phyloP scores from a whole-genome alignment of 495 filamentous ascomycete genomes.

The Neohortaea acidophila region DNA sequence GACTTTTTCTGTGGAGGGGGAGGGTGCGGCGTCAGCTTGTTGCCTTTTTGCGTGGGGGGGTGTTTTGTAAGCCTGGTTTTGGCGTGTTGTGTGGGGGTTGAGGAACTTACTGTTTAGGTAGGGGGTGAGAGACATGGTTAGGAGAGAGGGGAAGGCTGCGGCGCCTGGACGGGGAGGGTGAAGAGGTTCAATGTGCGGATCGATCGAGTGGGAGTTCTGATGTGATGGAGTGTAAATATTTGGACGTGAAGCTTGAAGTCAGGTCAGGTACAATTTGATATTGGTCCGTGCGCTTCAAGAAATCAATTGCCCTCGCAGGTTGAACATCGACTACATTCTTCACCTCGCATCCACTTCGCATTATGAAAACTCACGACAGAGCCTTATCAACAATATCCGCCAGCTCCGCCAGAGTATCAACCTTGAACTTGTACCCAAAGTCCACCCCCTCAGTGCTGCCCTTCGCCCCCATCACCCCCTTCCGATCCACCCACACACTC shows the following conservation, averaged over 20 bases:
- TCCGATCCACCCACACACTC: constrained; percentile 58
- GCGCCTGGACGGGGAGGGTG: too few species aligned
- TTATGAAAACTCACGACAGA: too few species aligned
- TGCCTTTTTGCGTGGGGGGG: not conserved
- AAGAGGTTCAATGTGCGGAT: too few species aligned
- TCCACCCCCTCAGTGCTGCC: constrained; percentile 27
- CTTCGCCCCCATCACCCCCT: constrained; percentile 29
- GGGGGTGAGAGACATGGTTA: constrained; percentile 45
- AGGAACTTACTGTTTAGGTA: constrained; percentile 48
- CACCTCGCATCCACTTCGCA: not conserved
- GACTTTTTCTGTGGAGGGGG: constrained; percentile 64
- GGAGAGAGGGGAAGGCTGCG: not conserved
- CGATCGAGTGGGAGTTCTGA: too few species aligned
- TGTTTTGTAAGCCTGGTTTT: constrained; percentile 1
- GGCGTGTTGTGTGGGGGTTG: constrained; percentile 1
- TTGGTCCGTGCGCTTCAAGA: too few species aligned
- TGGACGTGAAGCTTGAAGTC: too few species aligned
- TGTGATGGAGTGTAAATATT: too few species aligned
- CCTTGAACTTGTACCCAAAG: constrained; percentile 41
- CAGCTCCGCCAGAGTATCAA: constrained; percentile 54
- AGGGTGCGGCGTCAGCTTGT: constrained; percentile 3
- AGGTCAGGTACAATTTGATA: too few species aligned
- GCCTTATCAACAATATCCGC: constrained; percentile 48
- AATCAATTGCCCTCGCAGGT: too few species aligned
- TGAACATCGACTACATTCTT: too few species aligned